These are phyloP conservation scores for Diplocarpon mali DNA, from an alignment of 2,329 filamentous ascomycete species.

Conservation along the genomic window DNA sequence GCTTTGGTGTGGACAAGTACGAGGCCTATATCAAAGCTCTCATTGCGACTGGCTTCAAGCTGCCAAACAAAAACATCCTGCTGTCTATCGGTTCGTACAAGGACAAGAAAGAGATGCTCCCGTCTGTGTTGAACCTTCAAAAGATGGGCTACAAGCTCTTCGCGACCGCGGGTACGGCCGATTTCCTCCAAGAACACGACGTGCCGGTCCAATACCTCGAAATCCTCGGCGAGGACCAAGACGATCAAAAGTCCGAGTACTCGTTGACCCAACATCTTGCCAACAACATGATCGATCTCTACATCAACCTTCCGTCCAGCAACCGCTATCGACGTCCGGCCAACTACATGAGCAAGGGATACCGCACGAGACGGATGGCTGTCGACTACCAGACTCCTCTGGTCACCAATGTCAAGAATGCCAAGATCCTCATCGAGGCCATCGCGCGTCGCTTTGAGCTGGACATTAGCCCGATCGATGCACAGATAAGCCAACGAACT, in stretches of 20 bases:
- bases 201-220: constrained; percentile 91
- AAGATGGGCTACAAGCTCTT: constrained; percentile 91
- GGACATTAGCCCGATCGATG: constrained; percentile 73
- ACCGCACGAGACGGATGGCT: constrained; percentile 92
- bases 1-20: constrained; percentile 90
- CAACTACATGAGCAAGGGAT: constrained; percentile 97
- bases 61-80: constrained; percentile 90
- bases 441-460: constrained; percentile 83
- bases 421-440: constrained; percentile 92
- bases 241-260: constrained; percentile 88
- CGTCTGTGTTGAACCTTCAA: constrained; percentile 80
- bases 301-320: constrained; percentile 98
- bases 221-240: constrained; percentile 64
- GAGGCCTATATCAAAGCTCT: constrained; percentile 96
- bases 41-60: constrained; percentile 89
- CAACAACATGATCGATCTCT: constrained; percentile 95
- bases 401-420: constrained; percentile 98
- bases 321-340: constrained; percentile 94
- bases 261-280: constrained; percentile 93
- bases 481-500: constrained; percentile 78
- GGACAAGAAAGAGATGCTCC: constrained; percentile 95
- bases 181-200: constrained; percentile 88
- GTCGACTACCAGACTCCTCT: constrained; percentile 91
- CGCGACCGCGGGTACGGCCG: constrained; percentile 89
- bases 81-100: constrained; percentile 95